phyloP scores from a whole-genome alignment of 1,139 yeast species.

The Scheffersomyces cryptocercus region DNA sequence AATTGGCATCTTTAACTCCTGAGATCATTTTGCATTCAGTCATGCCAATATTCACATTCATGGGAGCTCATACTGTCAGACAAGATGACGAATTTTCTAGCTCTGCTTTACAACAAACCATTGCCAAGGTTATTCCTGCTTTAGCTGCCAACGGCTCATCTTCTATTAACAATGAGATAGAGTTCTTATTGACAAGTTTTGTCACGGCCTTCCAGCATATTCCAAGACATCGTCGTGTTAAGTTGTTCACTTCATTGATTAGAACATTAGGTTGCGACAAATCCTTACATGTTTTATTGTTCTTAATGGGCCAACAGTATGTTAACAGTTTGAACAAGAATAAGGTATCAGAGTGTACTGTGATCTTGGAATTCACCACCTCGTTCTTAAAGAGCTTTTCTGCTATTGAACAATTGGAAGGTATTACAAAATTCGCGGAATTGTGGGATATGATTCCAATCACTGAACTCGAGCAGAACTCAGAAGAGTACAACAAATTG shows the following conservation, averaged over 20 bases:
- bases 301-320: constrained; percentile 79
- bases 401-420: constrained; percentile 66
- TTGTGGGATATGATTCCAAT: constrained; percentile 56
- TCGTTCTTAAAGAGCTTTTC: constrained; percentile 67
- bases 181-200: constrained; percentile 82
- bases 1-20: constrained; percentile 85
- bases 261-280: constrained; percentile 70
- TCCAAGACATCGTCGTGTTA: constrained; percentile 94
- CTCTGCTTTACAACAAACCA: constrained; percentile 90
- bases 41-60: constrained; percentile 97
- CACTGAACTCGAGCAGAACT: constrained; percentile 35
- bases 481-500: constrained; percentile 38
- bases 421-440: constrained; percentile 55
- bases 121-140: constrained; percentile 89
- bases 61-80: constrained; percentile 97
- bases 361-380: constrained; percentile 69
- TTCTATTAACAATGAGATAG: constrained; percentile 62
- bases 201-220: constrained; percentile 93
- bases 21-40: constrained; percentile 92
- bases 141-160: constrained; percentile 63
- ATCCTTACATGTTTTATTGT: constrained; percentile 71
- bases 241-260: constrained; percentile 75
- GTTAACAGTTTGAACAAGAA: constrained; percentile 53
- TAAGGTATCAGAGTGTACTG: constrained; percentile 64
- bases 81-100: constrained; percentile 96